A percentile compares a stretch with the other conserved stretches of the same genome.
Evolutionary conservation across 2,329 filamentous ascomycete genomes (phyloP).

Genomic region (Ophiocordyceps camponoti-floridani): DNA sequence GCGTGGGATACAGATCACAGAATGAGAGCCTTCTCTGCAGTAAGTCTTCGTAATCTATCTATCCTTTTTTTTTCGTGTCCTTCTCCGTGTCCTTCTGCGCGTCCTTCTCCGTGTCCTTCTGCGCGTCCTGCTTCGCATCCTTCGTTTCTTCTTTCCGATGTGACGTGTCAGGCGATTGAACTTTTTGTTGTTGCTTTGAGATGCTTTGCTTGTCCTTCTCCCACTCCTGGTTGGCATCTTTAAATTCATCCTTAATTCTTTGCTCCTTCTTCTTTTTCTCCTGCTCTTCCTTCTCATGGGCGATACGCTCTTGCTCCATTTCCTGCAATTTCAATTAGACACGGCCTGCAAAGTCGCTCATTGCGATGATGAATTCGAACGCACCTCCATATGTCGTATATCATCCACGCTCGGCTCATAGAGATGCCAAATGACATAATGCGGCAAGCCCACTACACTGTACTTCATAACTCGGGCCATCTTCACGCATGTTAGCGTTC

Average conservation of each 20-base stretch:
- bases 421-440: conserved; percentile 98
- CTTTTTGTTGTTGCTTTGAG: conserved; percentile 25
- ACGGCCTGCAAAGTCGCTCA: not conserved
- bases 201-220: conserved; percentile 76
- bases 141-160: not conserved
- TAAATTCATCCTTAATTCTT: conserved; percentile 58
- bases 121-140: not conserved
- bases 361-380: conserved; percentile 4
- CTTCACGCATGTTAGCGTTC: conserved; percentile 23
- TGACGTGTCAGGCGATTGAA: not conserved
- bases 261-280: conserved; percentile 60
- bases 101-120: not conserved
- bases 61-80: too few relatives aligned
- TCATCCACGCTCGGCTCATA: conserved; percentile 99
- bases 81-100: too few relatives aligned
- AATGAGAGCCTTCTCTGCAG: too few relatives aligned
- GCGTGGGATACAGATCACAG: too few relatives aligned
- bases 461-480: conserved; percentile 96
- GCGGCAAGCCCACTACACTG: conserved; percentile 85
- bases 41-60: too few relatives aligned
- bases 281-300: conserved; percentile 51
- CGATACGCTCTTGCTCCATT: conserved; percentile 77
- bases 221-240: conserved; percentile 64
- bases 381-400: conserved; percentile 83
- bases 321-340: conserved; percentile 32